Conservation (phyloP, 1,284 basidiomycete species). For the Volvariella surrecta region DNA sequence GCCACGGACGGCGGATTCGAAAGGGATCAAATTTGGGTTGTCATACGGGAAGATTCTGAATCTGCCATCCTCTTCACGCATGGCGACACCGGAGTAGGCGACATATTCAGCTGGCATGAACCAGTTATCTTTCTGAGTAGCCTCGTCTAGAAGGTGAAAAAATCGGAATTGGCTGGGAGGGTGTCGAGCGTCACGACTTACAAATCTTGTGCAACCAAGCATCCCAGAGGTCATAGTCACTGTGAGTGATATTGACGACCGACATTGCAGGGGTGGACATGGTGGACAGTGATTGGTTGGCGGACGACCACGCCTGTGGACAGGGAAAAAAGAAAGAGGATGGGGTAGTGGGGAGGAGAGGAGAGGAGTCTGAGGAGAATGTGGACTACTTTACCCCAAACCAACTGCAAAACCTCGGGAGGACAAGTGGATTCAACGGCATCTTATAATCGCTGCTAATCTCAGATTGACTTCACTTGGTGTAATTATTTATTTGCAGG, state of each 20-base stretch:
- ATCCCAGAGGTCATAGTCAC: slow-evolving; percentile 34
- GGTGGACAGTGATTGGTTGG: slow-evolving; percentile 6
- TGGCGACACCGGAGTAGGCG: slow-evolving; percentile 50
- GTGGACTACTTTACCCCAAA: too few relatives aligned
- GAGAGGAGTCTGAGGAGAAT: too few relatives aligned
- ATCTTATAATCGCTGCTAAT: too few relatives aligned
- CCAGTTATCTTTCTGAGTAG: slow-evolving; percentile 36
- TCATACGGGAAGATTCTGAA: slow-evolving; percentile 73
- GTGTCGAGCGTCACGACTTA: slow-evolving; percentile 12
- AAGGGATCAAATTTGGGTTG: slow-evolving; percentile 55
- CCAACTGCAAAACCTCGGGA: too few relatives aligned
- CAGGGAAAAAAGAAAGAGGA: slow-evolving; percentile 1
- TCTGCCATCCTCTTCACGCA: slow-evolving; percentile 52
- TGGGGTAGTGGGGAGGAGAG: not conserved
- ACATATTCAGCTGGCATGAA: slow-evolving; percentile 35
- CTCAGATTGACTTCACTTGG: too few relatives aligned
- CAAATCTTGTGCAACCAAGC: slow-evolving; percentile 42
- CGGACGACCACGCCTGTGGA: slow-evolving; percentile 5
- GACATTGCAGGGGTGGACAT: slow-evolving; percentile 14
- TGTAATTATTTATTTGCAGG: too few relatives aligned
- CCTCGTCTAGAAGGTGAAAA: slow-evolving; percentile 25
- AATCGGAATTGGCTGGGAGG: not conserved
- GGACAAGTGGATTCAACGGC: too few relatives aligned
- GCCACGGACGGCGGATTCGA: slow-evolving; percentile 62
- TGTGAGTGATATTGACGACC: slow-evolving; percentile 27